Conservation (phyloP, 257 asterid genomes). For the Solanum etuberosum region DNA sequence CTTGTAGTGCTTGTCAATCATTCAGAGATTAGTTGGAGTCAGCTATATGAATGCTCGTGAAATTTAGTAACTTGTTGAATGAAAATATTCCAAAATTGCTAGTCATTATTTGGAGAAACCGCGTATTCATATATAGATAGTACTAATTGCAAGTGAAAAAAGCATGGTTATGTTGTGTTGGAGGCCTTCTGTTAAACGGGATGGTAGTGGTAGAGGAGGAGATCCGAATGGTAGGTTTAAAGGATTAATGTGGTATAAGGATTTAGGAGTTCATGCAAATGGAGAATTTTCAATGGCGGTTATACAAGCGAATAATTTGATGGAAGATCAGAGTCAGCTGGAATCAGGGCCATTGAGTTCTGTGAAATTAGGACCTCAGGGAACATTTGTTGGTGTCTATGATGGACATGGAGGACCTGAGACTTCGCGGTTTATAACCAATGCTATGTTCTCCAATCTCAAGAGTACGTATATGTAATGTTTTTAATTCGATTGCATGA, state of each 20-base stretch:
- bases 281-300: constrained; percentile 96
- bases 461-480: constrained; percentile 55
- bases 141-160: neutral
- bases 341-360: constrained; percentile 77
- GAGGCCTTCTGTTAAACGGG: constrained; percentile 42
- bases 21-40: neutral
- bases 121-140: neutral
- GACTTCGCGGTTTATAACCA: constrained; percentile 66
- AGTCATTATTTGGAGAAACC: neutral
- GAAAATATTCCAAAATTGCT: neutral
- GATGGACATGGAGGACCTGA: constrained; percentile 99
- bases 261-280: constrained; percentile 48
- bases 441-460: constrained; percentile 51
- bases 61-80: constrained; percentile 21
- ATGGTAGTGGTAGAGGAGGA: constrained; percentile 18
- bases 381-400: constrained; percentile 79
- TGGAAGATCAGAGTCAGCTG: constrained; percentile 93
- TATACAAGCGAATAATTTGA: constrained; percentile 69
- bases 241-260: constrained; percentile 86
- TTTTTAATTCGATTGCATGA: neutral
- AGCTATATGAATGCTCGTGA: constrained; percentile 23
- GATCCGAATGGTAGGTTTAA: constrained; percentile 54
- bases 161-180: constrained; percentile 80
- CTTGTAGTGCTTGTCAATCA: constrained; percentile 50
- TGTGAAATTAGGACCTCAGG: constrained; percentile 55